Evolutionary conservation across 208 protist species (phyloP), one percentile per base, ranked within the genome.

Genomic region (Strigomonas culicis): DNA sequence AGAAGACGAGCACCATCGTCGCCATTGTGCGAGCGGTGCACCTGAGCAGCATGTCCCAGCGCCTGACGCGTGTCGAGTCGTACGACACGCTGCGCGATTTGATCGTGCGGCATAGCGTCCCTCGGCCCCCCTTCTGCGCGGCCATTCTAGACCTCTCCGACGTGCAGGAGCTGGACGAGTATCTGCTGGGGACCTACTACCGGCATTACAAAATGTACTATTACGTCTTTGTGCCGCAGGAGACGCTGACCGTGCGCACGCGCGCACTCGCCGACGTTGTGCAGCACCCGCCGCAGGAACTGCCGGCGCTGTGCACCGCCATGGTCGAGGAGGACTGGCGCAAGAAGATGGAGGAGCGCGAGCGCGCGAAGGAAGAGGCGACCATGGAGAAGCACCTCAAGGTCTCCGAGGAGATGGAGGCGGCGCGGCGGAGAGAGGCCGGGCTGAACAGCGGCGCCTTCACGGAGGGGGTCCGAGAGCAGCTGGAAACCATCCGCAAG

Each of bases 191-290:
- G 34, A 93, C 88, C 30, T 97, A 97, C 72, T 94, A 91, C 72
- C 77, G 89, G 10, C 88, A 96, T 59, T 97, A 95, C 68, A 97
- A 95, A 70, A 91, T 97, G 84, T 97, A 97, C 75, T 60, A 80
- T 25, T 97, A 91, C 60, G 86, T 84, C 49, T 97, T 97, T 67
- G 80, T 93, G 31, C 79, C 81, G 8, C 74, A 73, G 30, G 68
- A 94, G 46, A 64, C 77, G 22, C 84, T 81, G 31, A 86, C 74
- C 51, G 41, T 97, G 22, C 67, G 60, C 28, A 80, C 79, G 31
- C 39, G 84, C 4, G 68, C 76, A 43, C 73, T 90, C 2, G 79
- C 66, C 34, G 72, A 76, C 63, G 31, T 82, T 6, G 66, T 78
- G n/a, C 72, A 85, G 50, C 72, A 72, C 3, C 86, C 86, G 21